A percentile compares a stretch with the other conserved stretches of the same genome.
Conservation (phyloP, 345 rosid species). For the Corchorus olitorius region DNA sequence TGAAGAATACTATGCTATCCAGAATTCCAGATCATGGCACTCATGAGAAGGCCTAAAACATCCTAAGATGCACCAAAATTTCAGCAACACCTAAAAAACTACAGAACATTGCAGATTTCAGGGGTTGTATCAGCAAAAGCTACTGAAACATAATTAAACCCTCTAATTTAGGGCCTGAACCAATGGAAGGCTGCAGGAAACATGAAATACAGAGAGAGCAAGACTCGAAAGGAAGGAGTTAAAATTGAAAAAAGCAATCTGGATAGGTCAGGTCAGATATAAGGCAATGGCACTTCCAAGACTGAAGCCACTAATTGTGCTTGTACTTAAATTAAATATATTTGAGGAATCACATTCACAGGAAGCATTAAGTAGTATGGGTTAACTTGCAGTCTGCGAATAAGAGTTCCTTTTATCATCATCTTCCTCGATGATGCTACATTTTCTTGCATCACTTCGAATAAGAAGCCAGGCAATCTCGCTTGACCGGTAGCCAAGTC, state of each 20-base stretch:
- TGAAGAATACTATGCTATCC: neutral
- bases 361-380: neutral
- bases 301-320: neutral
- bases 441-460: neutral
- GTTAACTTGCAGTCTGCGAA: neutral
- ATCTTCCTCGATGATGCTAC: neutral
- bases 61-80: neutral
- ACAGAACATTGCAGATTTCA: no score
- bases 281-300: neutral
- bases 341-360: no score
- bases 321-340: neutral
- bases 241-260: neutral
- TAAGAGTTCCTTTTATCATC: neutral
- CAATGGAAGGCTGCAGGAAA: neutral
- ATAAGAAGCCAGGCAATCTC: no score
- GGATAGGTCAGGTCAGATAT: neutral
- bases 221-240: neutral
- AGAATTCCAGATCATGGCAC: neutral
- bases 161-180: constrained; percentile 4
- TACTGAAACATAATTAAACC: neutral
- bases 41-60: neutral
- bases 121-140: neutral
- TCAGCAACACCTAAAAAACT: neutral
- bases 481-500: no score
- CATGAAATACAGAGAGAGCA: neutral